Evolutionary conservation across 192 early-diverging fungal genomes (phyloP).

Genomic region (Coemansia sp.): DNA sequence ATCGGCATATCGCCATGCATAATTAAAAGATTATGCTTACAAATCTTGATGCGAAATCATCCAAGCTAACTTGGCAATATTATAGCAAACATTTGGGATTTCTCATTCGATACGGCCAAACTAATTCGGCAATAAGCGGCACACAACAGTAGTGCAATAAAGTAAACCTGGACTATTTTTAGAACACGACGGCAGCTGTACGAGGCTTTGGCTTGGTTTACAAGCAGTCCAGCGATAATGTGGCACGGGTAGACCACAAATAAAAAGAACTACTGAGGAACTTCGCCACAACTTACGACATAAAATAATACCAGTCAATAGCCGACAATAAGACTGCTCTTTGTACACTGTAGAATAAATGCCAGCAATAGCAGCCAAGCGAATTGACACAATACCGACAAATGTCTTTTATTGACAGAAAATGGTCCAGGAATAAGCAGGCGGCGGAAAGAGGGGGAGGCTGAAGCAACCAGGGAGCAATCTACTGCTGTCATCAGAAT

Average conservation of each 20-base stretch:
- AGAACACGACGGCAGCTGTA: conserved; percentile 2
- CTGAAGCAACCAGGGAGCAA: conserved; percentile 15
- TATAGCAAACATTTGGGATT: too few relatives aligned
- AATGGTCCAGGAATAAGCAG: conserved; percentile 2
- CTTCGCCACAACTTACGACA: too few relatives aligned
- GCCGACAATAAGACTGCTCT: conserved; percentile 3
- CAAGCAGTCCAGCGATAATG: not conserved
- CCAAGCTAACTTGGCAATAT: too few relatives aligned
- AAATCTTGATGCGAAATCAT: too few relatives aligned
- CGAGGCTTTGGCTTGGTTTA: conserved; percentile 9
- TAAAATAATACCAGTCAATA: not conserved
- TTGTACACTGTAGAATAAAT: conserved; percentile 3
- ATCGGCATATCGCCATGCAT: too few relatives aligned
- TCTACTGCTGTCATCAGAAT: conserved; percentile 25
- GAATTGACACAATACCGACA: not conserved
- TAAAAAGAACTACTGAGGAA: not conserved
- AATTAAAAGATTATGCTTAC: too few relatives aligned
- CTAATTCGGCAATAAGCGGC: too few relatives aligned
- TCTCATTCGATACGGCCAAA: too few relatives aligned
- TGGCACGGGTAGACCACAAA: conserved; percentile 6
- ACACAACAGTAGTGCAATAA: too few relatives aligned
- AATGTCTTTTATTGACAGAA: not conserved
- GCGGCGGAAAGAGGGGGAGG: conserved; percentile 2
- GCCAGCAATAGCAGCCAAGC: not conserved
- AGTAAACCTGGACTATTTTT: conserved; percentile 1